A percentile compares a stretch with the other conserved stretches of the same genome.
phyloP scores from a whole-genome alignment of 306 rosid species.

The Quercus rubra region DNA sequence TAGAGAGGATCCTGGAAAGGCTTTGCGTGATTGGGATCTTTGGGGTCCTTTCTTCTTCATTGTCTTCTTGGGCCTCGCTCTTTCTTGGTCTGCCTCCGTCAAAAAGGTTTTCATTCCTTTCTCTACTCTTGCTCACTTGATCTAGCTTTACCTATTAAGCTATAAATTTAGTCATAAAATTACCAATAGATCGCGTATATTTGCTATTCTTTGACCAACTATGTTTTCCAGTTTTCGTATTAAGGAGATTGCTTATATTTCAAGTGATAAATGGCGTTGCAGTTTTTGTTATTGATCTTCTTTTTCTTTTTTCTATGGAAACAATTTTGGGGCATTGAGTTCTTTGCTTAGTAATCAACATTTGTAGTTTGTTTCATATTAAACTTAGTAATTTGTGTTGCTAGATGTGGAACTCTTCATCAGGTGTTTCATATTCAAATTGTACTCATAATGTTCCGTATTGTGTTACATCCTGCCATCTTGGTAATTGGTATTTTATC shows the following conservation, averaged over 20 bases:
- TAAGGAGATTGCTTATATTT: background rate
- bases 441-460: background rate
- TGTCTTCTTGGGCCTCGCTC: conserved; percentile 80
- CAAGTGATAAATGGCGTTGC: too few relatives aligned
- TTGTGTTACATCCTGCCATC: background rate
- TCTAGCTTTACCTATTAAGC: too few relatives aligned
- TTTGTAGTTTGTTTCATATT: background rate
- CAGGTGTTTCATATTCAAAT: too few relatives aligned
- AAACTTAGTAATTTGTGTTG: background rate
- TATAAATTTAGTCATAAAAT: too few relatives aligned
- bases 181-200: too few relatives aligned
- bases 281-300: too few relatives aligned
- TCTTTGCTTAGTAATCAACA: background rate
- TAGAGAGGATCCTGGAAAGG: conserved; percentile 97
- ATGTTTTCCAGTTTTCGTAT: background rate
- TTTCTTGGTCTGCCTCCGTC: conserved; percentile 98
- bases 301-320: too few relatives aligned
- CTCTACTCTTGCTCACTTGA: too few relatives aligned
- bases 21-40: conserved; percentile 96
- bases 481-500: background rate
- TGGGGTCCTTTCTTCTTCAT: conserved; percentile 99
- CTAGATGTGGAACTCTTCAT: too few relatives aligned
- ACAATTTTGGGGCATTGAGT: too few relatives aligned
- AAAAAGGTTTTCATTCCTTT: conserved; percentile 55
- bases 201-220: background rate